Percentiles rank a stretch among this genome's conserved stretches.
Evolutionary conservation across 192 early-diverging fungal genomes (phyloP).

Genomic region (Mortierella alpina): DNA sequence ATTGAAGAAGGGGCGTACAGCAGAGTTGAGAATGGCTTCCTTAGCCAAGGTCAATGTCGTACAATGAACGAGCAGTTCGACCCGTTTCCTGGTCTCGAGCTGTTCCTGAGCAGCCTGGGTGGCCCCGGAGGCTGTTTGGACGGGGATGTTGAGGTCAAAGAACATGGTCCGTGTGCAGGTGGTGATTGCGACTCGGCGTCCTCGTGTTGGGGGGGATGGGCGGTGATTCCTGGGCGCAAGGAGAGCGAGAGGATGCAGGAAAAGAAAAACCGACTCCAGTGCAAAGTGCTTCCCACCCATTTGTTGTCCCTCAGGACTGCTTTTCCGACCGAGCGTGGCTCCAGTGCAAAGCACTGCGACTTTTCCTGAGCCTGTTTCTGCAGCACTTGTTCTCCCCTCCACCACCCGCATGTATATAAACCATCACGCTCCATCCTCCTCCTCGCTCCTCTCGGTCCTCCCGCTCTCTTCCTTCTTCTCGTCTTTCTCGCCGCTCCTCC

Average conservation of each 20-base stretch:
- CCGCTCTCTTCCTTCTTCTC: background rate
- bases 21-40: background rate
- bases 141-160: conserved; percentile 68
- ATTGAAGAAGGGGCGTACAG: background rate
- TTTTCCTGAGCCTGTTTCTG: conserved; percentile 4
- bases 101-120: conserved; percentile 39
- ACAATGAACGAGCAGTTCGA: conserved; percentile 62
- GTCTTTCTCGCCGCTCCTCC: too few species aligned
- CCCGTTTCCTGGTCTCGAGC: conserved; percentile 55
- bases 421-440: too few species aligned
- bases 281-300: background rate
- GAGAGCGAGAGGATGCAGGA: too few species aligned
- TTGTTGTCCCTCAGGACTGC: too few species aligned
- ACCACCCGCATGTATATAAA: background rate
- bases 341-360: conserved; percentile 8
- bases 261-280: background rate
- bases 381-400: background rate
- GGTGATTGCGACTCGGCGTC: background rate
- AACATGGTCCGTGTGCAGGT: conserved; percentile 53
- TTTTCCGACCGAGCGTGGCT: background rate
- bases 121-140: conserved; percentile 31
- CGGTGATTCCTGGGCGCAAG: too few species aligned
- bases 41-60: conserved; percentile 1
- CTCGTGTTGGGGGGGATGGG: too few species aligned
- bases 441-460: background rate